A percentile compares a stretch with the other conserved stretches of the same genome.
Evolutionary conservation across 1,139 yeast genomes (phyloP).

Genomic region (Hanseniaspora gamundiae): DNA sequence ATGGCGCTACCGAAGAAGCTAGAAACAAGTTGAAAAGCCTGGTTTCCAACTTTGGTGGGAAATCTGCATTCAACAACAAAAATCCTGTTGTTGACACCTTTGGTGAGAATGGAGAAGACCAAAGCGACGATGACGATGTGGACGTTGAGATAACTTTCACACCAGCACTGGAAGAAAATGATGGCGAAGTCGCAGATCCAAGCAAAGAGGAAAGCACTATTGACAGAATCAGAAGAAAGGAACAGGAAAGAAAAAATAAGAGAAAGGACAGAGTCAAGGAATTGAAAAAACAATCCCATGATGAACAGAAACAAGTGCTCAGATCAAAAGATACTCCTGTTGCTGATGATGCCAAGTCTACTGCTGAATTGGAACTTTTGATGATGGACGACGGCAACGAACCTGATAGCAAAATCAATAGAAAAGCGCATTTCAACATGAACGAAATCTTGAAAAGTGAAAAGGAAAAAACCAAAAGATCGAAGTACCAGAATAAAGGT

Average conservation of each 20-base stretch:
- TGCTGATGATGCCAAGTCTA: constrained; percentile 9
- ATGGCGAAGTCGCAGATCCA: constrained; percentile 23
- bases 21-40: constrained; percentile 57
- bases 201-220: constrained; percentile 62
- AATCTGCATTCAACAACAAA: constrained; percentile 23
- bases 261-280: constrained; percentile 67
- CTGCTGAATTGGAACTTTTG: constrained; percentile 41
- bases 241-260: constrained; percentile 79
- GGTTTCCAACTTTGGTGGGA: constrained; percentile 31
- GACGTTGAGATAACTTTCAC: constrained; percentile 96
- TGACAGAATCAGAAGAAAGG: constrained; percentile 74
- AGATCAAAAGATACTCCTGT: constrained; percentile 15
- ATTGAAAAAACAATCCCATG: constrained; percentile 34
- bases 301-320: constrained; percentile 27
- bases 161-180: constrained; percentile 60
- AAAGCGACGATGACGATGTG: constrained; percentile 46
- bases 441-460: constrained; percentile 65
- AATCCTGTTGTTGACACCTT: constrained; percentile 1
- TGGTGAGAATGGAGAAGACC: constrained; percentile 5
- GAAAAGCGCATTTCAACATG: constrained; percentile 58
- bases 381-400: constrained; percentile 58
- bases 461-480: constrained; percentile 39
- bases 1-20: constrained; percentile 29
- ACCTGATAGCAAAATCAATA: constrained; percentile 28
- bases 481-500: constrained; percentile 41